These are phyloP conservation scores for Cyberlindnera veronae DNA, from an alignment of 805 yeast genomes.

Conservation along the genomic window DNA sequence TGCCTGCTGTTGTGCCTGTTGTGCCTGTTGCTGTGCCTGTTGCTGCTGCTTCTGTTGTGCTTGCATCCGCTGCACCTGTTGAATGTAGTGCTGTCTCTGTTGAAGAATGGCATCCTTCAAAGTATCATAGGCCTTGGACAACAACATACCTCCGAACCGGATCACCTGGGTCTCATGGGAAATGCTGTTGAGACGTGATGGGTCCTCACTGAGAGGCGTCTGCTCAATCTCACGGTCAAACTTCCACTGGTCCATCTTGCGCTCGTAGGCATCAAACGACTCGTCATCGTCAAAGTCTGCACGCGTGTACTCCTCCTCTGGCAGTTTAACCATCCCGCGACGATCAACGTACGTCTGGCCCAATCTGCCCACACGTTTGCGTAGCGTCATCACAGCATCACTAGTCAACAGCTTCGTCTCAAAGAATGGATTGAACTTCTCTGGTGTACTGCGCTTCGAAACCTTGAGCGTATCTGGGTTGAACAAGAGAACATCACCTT, in stretches of 20 bases:
- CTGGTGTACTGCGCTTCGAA: constrained; percentile 30
- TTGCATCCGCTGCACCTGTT: constrained; percentile 11
- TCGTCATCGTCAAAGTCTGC: constrained; percentile 25
- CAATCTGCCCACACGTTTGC: constrained; percentile 73
- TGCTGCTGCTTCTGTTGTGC: constrained; percentile 7
- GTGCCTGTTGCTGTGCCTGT: constrained; percentile 1
- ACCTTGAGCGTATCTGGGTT: constrained; percentile 24
- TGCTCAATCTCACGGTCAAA: constrained; percentile 51
- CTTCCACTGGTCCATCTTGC: constrained; percentile 62
- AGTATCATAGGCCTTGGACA: constrained; percentile 81
- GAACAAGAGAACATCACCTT: constrained; percentile 30
- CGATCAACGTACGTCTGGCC: constrained; percentile 75
- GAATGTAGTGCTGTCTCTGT: constrained; percentile 33
- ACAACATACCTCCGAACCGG: constrained; percentile 86
- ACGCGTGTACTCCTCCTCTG: constrained; percentile 24
- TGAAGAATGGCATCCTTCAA: constrained; percentile 71
- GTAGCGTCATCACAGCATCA: constrained; percentile 51
- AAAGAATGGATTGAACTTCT: constrained; percentile 35
- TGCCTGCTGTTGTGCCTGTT: constrained; percentile 4
- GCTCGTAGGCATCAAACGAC: constrained; percentile 36
- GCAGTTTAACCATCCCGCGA: constrained; percentile 44
- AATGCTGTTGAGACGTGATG: constrained; percentile 77
- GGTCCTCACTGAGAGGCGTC: constrained; percentile 67
- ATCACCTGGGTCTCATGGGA: constrained; percentile 85
- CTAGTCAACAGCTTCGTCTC: constrained; percentile 32